phyloP scores from a whole-genome alignment of 2,329 filamentous ascomycete species.

The Cladophialophora yegresii region DNA sequence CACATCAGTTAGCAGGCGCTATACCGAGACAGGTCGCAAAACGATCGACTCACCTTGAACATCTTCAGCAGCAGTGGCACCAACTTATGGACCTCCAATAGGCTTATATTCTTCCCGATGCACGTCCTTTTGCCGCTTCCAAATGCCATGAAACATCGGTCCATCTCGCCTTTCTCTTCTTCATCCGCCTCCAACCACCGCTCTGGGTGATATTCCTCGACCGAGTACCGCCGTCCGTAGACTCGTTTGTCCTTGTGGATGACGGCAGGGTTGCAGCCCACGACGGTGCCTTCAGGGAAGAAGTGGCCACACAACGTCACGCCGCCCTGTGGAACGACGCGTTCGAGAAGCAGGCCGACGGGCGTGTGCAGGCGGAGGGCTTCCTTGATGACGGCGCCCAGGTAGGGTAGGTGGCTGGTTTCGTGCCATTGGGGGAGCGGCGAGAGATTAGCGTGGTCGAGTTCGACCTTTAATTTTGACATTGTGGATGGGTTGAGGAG shows the following conservation, averaged over 20 bases:
- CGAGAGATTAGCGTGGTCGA: constrained; percentile 32
- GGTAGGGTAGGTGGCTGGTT: constrained; percentile 24
- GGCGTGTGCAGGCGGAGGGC: constrained; percentile 63
- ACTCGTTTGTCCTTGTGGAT: constrained; percentile 60
- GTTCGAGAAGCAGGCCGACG: constrained; percentile 69
- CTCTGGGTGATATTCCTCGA: constrained; percentile 36
- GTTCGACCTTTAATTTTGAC: constrained; percentile 37
- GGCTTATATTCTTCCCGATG: constrained; percentile 26
- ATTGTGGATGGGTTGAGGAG: constrained; percentile 32
- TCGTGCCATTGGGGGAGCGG: constrained; percentile 35
- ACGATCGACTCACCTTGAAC: constrained; percentile 20
- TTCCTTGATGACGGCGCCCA: constrained; percentile 25
- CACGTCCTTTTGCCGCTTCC: constrained; percentile 9
- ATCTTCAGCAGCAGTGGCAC: constrained; percentile 29
- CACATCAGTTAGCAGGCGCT: neutral
- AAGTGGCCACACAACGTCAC: constrained; percentile 66
- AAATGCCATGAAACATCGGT: constrained; percentile 12
- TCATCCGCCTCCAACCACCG: constrained; percentile 36
- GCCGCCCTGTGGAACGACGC: constrained; percentile 66
- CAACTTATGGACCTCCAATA: constrained; percentile 22
- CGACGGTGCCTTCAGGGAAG: constrained; percentile 68
- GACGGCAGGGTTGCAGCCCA: constrained; percentile 73
- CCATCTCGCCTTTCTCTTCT: constrained; percentile 4
- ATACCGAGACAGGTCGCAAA: neutral
- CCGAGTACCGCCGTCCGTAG: constrained; percentile 39